These are phyloP conservation scores for Dactylella cylindrospora DNA, from an alignment of 2,329 filamentous ascomycete genomes.

Conservation along the genomic window DNA sequence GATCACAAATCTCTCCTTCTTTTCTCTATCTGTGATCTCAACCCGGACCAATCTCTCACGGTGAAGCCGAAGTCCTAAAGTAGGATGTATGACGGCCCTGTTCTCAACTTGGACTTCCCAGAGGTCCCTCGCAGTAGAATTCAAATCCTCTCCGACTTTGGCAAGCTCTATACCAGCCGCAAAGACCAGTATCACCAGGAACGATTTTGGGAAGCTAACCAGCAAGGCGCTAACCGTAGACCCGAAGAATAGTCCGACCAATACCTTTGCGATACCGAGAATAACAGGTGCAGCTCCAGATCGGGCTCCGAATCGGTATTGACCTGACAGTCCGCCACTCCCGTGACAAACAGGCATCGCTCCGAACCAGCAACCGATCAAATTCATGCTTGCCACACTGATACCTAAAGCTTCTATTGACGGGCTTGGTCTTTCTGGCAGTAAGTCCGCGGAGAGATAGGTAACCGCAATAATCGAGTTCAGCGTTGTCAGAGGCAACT, in stretches of 20 bases:
- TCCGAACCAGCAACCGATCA: conserved; percentile 84
- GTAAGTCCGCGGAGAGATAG: conserved; percentile 73
- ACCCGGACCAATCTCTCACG: conserved; percentile 55
- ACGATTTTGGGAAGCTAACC: conserved; percentile 68
- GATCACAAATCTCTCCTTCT: conserved; percentile 75
- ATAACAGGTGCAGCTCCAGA: conserved; percentile 81
- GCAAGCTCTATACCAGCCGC: conserved; percentile 85
- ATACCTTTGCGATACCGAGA: conserved; percentile 72
- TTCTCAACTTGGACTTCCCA: conserved; percentile 53
- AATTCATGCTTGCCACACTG: conserved; percentile 80
- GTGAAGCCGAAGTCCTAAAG: conserved; percentile 45
- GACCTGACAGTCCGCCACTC: conserved; percentile 83
- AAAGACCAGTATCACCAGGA: conserved; percentile 85
- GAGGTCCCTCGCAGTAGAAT: conserved; percentile 66
- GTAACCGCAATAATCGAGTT: conserved; percentile 90
- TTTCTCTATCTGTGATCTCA: conserved; percentile 66
- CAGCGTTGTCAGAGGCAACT: conserved; percentile 85
- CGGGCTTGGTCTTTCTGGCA: conserved; percentile 69
- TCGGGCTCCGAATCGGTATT: conserved; percentile 86
- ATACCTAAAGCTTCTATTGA: conserved; percentile 75
- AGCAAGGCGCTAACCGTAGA: conserved; percentile 72
- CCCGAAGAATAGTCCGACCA: conserved; percentile 74
- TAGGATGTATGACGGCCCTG: conserved; percentile 49
- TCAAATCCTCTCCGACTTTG: conserved; percentile 79
- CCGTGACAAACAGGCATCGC: conserved; percentile 96